phyloP scores from a whole-genome alignment of 805 yeast species.

The Pichia rugopelliculosa region DNA sequence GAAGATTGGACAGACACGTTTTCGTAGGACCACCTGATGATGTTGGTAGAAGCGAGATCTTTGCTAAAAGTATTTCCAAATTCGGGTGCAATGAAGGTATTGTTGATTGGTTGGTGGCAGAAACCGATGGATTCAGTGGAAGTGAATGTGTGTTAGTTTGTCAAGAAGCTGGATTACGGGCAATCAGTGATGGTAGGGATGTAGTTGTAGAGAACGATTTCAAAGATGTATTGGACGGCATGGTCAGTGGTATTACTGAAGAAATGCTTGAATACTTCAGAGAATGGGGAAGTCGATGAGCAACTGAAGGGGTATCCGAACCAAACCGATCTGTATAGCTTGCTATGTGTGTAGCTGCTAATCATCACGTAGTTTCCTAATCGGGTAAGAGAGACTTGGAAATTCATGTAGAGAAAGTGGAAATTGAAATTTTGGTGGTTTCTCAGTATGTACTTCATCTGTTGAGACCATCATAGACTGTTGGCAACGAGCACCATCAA shows the following conservation, averaged over 20 bases:
- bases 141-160: slow-evolving; percentile 89
- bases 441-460: too few relatives aligned
- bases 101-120: slow-evolving; percentile 41
- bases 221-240: slow-evolving; percentile 55
- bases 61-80: slow-evolving; percentile 57
- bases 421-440: background rate
- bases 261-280: slow-evolving; percentile 78
- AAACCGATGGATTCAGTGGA: slow-evolving; percentile 91
- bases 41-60: slow-evolving; percentile 71
- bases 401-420: background rate
- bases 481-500: background rate
- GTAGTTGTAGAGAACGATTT: slow-evolving; percentile 34
- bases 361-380: background rate
- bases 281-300: slow-evolving; percentile 34
- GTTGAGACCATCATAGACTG: too few relatives aligned
- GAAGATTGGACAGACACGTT: slow-evolving; percentile 87
- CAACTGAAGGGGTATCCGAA: too few relatives aligned
- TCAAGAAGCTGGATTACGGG: slow-evolving; percentile 94
- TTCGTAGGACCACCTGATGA: slow-evolving; percentile 89
- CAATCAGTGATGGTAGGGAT: slow-evolving; percentile 52
- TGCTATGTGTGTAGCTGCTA: too few relatives aligned
- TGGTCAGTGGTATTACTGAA: slow-evolving; percentile 72
- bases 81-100: slow-evolving; percentile 42
- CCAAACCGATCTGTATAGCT: too few relatives aligned
- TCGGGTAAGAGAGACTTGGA: background rate